Percentiles rank a stretch among this genome's conserved stretches.
Evolutionary conservation across 192 early-diverging fungal genomes (phyloP).

Genomic region (Gryganskiella cystojenkinii): DNA sequence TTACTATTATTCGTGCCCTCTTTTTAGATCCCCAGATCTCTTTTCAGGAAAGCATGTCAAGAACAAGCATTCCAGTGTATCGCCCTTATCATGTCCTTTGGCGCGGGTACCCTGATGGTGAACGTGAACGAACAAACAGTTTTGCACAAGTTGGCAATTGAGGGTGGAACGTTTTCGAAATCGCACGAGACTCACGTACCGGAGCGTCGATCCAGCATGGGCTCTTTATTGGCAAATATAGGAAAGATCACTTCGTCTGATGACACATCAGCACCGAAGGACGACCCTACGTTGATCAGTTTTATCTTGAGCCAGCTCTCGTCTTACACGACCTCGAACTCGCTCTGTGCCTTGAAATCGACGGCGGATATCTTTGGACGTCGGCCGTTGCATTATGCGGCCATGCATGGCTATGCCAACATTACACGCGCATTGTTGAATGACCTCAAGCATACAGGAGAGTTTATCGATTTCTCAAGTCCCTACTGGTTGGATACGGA

Average conservation of each 20-base stretch:
- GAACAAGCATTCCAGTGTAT: slow-evolving; percentile 52
- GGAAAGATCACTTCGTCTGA: not conserved
- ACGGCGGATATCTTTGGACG: slow-evolving; percentile 67
- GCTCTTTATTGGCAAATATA: not conserved
- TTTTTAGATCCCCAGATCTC: slow-evolving; percentile 39
- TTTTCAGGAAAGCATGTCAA: slow-evolving; percentile 55
- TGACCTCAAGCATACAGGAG: slow-evolving; percentile 52
- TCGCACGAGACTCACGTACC: not conserved
- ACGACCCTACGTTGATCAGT: slow-evolving; percentile 51
- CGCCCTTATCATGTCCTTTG: slow-evolving; percentile 43
- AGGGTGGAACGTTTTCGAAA: slow-evolving; percentile 54
- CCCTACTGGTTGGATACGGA: slow-evolving; percentile 72
- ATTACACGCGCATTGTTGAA: slow-evolving; percentile 58
- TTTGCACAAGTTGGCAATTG: slow-evolving; percentile 64
- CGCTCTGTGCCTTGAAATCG: slow-evolving; percentile 37
- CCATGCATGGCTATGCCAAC: slow-evolving; percentile 59
- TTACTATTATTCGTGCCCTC: slow-evolving; percentile 14
- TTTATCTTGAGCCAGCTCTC: slow-evolving; percentile 53
- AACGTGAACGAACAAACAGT: slow-evolving; percentile 72
- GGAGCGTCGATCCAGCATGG: not conserved
- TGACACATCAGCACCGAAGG: slow-evolving; percentile 10
- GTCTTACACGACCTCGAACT: not conserved
- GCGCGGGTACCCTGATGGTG: slow-evolving; percentile 32
- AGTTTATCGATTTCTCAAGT: slow-evolving; percentile 57
- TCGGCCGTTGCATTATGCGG: slow-evolving; percentile 71